Evolutionary conservation across 768 basidiomycete genomes (phyloP), one percentile per base, ranked within the genome.

Genomic region (Trametes meyenii): DNA sequence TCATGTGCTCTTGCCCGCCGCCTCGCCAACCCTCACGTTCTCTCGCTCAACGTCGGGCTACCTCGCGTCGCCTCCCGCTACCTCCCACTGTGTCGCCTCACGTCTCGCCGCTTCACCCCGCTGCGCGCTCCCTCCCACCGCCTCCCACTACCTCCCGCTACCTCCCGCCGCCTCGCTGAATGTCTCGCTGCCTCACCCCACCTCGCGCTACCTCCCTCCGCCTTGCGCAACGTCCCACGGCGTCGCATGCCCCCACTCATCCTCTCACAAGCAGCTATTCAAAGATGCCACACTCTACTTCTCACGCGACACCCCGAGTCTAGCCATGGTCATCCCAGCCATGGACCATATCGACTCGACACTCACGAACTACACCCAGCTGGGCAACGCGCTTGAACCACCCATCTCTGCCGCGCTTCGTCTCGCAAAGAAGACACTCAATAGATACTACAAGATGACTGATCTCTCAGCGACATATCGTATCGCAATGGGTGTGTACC

Each of bases 401-500:
- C 17, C 72, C 16, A 72, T 77, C 50, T 55, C 61, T 14, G 53
- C 69, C 13, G 60, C 73, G 0, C 39, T 72, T 16, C 39, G 35
- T 1, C 23, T 75, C 17, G 70, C 67, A 0, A 73, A 74, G 58
- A 65, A 66, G 36, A 68, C 63, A 1, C 58, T 76, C 6, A 76
- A 77, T 57, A 49, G 62, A 21, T 77, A 77, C 63, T 76, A 77
- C 61, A 51, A 55, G 21, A 33, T 64, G n/a, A 72, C 72, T 0
- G 72, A 77, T 58, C 36, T 55, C 13, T 74, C 74, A 0, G 69
- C 73, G 24, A 60, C 73, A 11, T 77, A 73, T 58, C 61, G 66
- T 1, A 75, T 77, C 50, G 72, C 73, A 0, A 77, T 76, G 71
- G 55, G 76, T 77, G 56, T 1, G 71, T 69, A 1, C 26, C 45